These are phyloP conservation scores for Biscogniauxia mediterranea DNA, from an alignment of 2,329 filamentous ascomycete genomes.

Conservation along the genomic window DNA sequence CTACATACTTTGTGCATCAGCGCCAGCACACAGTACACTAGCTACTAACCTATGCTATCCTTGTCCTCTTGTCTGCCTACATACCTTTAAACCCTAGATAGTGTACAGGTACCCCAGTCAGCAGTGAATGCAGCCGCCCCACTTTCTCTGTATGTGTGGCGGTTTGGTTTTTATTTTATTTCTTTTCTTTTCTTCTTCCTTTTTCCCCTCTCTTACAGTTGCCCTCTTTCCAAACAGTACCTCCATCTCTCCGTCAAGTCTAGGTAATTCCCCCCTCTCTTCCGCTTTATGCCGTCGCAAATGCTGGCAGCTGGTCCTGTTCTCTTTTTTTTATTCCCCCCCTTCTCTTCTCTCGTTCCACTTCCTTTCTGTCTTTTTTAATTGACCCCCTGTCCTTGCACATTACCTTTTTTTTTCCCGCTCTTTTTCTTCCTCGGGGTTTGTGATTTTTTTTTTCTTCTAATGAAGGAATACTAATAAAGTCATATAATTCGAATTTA, in stretches of 20 bases:
- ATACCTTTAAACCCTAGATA: background rate
- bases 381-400: background rate
- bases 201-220: constrained; percentile 1
- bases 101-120: background rate
- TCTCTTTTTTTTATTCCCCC: background rate
- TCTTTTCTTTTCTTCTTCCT: constrained; percentile 7
- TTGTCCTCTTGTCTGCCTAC: background rate
- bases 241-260: background rate
- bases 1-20: background rate
- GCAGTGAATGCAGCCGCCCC: background rate
- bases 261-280: no score
- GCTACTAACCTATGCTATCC: background rate
- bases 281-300: background rate
- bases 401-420: background rate
- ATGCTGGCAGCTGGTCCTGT: background rate
- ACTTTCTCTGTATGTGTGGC: constrained; percentile 16
- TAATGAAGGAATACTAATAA: background rate
- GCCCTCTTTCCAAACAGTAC: background rate
- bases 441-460: background rate
- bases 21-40: background rate
- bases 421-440: background rate
- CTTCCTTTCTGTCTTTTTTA: background rate
- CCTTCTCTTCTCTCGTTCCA: background rate
- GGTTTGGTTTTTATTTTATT: constrained; percentile 6
- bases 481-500: background rate